A percentile compares a stretch with the other conserved stretches of the same genome.
Conservation (phyloP, 2,329 filamentous ascomycete species). For the Metarhizium humberi region DNA sequence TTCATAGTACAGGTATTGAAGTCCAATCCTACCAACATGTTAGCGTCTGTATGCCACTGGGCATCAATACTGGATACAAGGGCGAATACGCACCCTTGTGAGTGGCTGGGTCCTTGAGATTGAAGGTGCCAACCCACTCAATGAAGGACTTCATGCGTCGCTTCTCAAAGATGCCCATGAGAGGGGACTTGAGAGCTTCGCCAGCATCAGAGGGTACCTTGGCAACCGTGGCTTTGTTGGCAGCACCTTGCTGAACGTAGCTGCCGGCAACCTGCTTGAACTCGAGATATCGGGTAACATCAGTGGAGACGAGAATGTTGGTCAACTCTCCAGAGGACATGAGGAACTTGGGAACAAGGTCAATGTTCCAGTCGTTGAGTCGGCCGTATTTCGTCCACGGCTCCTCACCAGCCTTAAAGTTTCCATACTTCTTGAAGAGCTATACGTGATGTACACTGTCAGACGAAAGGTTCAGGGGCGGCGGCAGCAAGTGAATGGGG, state of each 20-base stretch:
- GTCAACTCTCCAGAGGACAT: slow-evolving; percentile 98
- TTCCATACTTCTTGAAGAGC: slow-evolving; percentile 97
- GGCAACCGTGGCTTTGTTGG: slow-evolving; percentile 80
- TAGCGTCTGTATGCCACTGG: slow-evolving; percentile 5
- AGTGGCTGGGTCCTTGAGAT: slow-evolving; percentile 69
- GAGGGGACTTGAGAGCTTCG: slow-evolving; percentile 81
- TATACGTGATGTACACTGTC: slow-evolving; percentile 24
- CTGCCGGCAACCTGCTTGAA: slow-evolving; percentile 94
- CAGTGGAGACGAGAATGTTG: slow-evolving; percentile 95
- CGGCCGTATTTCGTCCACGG: slow-evolving; percentile 98
- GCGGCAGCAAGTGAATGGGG: slow-evolving; percentile 6
- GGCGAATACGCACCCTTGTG: slow-evolving; percentile 65
- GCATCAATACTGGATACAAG: background rate
- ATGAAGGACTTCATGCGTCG: slow-evolving; percentile 92
- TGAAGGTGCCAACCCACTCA: slow-evolving; percentile 86
- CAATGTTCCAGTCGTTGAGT: slow-evolving; percentile 98
- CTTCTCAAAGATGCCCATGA: slow-evolving; percentile 99
- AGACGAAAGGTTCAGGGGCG: slow-evolving; percentile 8
- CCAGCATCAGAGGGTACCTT: slow-evolving; percentile 92
- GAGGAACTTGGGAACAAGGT: slow-evolving; percentile 94
- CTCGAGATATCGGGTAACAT: slow-evolving; percentile 80
- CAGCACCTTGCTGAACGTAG: slow-evolving; percentile 83
- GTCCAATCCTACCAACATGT: slow-evolving; percentile 56
- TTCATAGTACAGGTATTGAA: slow-evolving; percentile 79
- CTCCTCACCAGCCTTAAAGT: slow-evolving; percentile 68